A percentile compares a stretch with the other conserved stretches of the same genome.
phyloP scores from a whole-genome alignment of 2,329 filamentous ascomycete genomes.

The Talaromyces islandicus region DNA sequence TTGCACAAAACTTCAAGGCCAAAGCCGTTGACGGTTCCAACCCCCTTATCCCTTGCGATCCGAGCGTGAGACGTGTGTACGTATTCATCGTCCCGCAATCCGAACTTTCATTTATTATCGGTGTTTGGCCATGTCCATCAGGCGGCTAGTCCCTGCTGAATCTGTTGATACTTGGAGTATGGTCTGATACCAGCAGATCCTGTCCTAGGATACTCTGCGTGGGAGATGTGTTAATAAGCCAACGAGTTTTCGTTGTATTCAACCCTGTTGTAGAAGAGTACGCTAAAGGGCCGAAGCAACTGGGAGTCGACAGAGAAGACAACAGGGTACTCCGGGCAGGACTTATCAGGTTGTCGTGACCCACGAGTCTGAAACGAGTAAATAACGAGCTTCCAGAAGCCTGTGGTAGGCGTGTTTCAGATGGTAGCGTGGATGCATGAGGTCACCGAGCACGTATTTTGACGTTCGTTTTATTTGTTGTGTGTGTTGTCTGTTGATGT shows the following conservation, averaged over 20 bases:
- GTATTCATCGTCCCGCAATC: not conserved
- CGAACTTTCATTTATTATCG: not conserved
- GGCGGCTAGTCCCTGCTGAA: not conserved
- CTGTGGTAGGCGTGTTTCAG: not conserved
- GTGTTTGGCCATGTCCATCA: not conserved
- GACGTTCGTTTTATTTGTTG: not conserved
- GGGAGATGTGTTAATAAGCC: too few species aligned
- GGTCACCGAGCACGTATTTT: not conserved
- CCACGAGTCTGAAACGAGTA: not conserved
- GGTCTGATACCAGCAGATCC: not conserved
- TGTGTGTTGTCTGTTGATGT: not conserved
- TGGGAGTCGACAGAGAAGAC: too few species aligned
- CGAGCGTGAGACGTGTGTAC: not conserved
- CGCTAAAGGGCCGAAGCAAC: not conserved
- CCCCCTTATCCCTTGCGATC: not conserved
- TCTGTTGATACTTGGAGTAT: not conserved
- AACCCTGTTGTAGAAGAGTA: not conserved
- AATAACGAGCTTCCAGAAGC: not conserved
- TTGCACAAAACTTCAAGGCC: not conserved
- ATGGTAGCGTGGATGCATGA: not conserved
- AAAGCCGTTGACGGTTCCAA: not conserved
- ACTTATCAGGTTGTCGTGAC: not conserved
- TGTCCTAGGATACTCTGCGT: not conserved
- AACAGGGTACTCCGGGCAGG: too few species aligned
- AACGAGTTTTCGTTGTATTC: too few species aligned